Base-by-base conservation (phyloP, 164 flowering plant species). In the Saururus chinensis region DNA sequence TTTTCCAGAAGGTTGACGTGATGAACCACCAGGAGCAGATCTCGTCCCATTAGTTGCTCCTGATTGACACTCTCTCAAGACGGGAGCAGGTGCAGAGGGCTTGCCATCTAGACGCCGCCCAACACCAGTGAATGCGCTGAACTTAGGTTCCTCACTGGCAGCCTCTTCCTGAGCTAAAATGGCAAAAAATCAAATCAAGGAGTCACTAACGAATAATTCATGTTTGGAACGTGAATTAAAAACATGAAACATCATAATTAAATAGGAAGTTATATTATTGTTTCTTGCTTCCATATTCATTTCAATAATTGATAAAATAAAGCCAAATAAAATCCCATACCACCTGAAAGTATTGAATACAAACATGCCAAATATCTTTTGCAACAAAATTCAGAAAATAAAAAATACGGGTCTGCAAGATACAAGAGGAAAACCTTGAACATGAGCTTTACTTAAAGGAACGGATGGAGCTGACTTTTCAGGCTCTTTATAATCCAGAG, bases 61-160 rank as follows among this genome's bases (percentile, higher is more conserved):
- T 17, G 83, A 73, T 58, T 57, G 73, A 71, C 77, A 85, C 68
- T 78, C 91, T 67, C 75, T 79, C 56, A 82, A 71, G 63, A 62
- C 74, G 19, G 85, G 78, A 21, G 77, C 66, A 48, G 67, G 52
- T 40, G 62, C 76, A 68, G 74, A 63, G 56, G 92, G 81, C 65
- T 84, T 93, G 63, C 99, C 97, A 77, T 93, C 97, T 79, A 93
- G 79, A 49, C 99, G 92, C 69, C 87, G 84, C 24, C 81, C 97
- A 8, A 57, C 63, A 35, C 99, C 99, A 48, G 79, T 77, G 40
- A 93, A 93, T 16, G 95, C 84, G 62, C 70, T 88, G 69, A 90
- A 87, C 59, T 80, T 85, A 52, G 96, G 99, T 74, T 85, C 89
- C 9, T 63, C 63, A 65, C 80, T 85, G 17, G 64, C 80, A 12